Percentiles rank a stretch among this genome's conserved stretches.
Evolutionary conservation across 805 yeast species (phyloP).

Genomic region (Schwanniomyces sp.): DNA sequence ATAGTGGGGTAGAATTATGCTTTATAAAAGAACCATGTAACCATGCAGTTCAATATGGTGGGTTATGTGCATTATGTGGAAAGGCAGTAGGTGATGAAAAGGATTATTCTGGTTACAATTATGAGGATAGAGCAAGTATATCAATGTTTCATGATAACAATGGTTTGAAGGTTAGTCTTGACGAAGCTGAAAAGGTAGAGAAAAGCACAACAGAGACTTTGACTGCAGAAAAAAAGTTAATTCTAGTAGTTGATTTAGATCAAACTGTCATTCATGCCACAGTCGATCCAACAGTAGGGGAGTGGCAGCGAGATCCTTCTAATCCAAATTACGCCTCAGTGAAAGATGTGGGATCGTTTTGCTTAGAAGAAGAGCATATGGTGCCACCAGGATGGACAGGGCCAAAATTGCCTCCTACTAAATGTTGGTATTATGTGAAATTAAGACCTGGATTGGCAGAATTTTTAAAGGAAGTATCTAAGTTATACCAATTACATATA

Average conservation of each 20-base stretch:
- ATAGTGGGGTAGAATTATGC: constrained; percentile 45
- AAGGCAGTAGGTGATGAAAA: constrained; percentile 63
- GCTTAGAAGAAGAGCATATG: constrained; percentile 72
- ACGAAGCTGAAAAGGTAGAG: constrained; percentile 86
- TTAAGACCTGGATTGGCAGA: constrained; percentile 81
- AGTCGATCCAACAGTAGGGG: constrained; percentile 95
- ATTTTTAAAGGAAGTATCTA: constrained; percentile 63
- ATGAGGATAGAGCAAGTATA: constrained; percentile 76
- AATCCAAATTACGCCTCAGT: constrained; percentile 86
- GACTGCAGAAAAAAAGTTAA: constrained; percentile 62
- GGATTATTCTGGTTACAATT: constrained; percentile 72
- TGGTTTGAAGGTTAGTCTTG: constrained; percentile 77
- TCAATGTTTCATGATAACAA: constrained; percentile 88
- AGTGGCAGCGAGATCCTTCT: constrained; percentile 85
- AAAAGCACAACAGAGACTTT: constrained; percentile 61
- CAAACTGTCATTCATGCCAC: constrained; percentile 98
- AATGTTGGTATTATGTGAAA: constrained; percentile 91
- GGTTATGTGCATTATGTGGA: constrained; percentile 93
- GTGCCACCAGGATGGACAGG: constrained; percentile 60
- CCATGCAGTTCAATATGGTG: constrained; percentile 92
- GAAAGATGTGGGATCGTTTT: constrained; percentile 75
- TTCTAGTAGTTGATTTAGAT: constrained; percentile 92
- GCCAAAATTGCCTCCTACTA: constrained; percentile 55
- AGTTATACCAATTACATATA: constrained; percentile 84
- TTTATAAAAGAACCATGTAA: constrained; percentile 78